These are phyloP conservation scores for Cryoendolithus antarcticus DNA, from an alignment of 2,329 filamentous ascomycete species.

Conservation along the genomic window DNA sequence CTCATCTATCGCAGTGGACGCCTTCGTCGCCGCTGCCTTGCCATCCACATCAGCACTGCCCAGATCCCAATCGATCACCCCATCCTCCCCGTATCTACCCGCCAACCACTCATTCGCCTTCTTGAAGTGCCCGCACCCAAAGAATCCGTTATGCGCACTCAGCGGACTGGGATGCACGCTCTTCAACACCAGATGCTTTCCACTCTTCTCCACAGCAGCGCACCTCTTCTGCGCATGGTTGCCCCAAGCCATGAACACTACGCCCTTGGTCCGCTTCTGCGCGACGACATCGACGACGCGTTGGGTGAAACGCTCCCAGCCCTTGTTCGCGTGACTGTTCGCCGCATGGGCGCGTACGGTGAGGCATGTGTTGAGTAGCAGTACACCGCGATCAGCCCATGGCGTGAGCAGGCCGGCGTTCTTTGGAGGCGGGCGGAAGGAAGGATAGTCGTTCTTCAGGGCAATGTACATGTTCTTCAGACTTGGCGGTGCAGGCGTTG, in stretches of 20 bases:
- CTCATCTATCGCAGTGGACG: no score
- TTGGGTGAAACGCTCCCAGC: slow-evolving; percentile 91
- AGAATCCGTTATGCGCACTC: slow-evolving; percentile 67
- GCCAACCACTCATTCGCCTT: slow-evolving; percentile 77
- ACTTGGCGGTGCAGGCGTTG: slow-evolving; percentile 76
- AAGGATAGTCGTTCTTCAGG: slow-evolving; percentile 76
- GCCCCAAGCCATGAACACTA: slow-evolving; percentile 95
- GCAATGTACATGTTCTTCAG: slow-evolving; percentile 88
- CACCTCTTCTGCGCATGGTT: slow-evolving; percentile 71
- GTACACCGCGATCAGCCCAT: slow-evolving; percentile 86
- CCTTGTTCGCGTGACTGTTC: slow-evolving; percentile 71
- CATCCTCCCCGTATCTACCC: slow-evolving; percentile 63
- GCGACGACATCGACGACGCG: slow-evolving; percentile 80
- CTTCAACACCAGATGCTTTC: slow-evolving; percentile 67
- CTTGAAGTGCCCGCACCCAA: slow-evolving; percentile 61
- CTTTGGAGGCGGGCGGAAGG: slow-evolving; percentile 61
- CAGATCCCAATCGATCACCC: slow-evolving; percentile 74
- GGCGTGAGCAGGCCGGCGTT: slow-evolving; percentile 74
- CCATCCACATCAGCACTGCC: no score
- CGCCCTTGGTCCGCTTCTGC: slow-evolving; percentile 61
- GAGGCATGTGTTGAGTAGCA: slow-evolving; percentile 88
- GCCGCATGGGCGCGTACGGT: slow-evolving; percentile 85
- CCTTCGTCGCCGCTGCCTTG: no score
- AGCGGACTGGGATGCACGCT: slow-evolving; percentile 89
- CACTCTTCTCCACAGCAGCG: slow-evolving; percentile 52